Evolutionary conservation across 148 eudicot genomes (phyloP).

Genomic region (Rhododendron henanense): DNA sequence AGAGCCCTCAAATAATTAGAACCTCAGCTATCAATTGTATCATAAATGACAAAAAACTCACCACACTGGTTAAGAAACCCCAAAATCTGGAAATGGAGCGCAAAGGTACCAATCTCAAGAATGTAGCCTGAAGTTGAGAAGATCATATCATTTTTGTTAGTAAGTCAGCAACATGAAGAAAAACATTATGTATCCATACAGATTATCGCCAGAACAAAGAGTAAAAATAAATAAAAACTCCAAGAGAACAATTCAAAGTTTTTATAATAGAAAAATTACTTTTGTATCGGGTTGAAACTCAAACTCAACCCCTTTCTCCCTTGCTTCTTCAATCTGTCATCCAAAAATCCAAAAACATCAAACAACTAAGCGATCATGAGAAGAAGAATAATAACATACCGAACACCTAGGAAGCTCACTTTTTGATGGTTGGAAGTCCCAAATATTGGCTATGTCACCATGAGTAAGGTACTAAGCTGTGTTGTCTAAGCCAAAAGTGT

Average conservation of each 20-base stretch:
- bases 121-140: constrained; percentile 57
- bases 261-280: constrained; percentile 32
- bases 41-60: constrained; percentile 32
- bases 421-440: neutral
- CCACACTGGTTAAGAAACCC: constrained; percentile 75
- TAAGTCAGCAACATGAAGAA: neutral
- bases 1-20: neutral
- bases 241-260: neutral
- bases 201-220: neutral
- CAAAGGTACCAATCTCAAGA: constrained; percentile 69
- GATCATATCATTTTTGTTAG: constrained; percentile 1
- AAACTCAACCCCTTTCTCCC: constrained; percentile 66
- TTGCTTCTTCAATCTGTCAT: constrained; percentile 76
- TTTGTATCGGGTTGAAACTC: constrained; percentile 82
- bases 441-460: neutral
- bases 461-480: neutral
- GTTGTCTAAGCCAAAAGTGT: neutral
- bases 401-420: neutral
- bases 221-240: no score
- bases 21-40: neutral
- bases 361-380: neutral
- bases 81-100: constrained; percentile 87
- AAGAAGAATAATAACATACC: neutral
- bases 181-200: neutral
- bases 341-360: neutral